Base-by-base conservation (phyloP, 768 basidiomycete genomes). In the Royoungia palumana region DNA sequence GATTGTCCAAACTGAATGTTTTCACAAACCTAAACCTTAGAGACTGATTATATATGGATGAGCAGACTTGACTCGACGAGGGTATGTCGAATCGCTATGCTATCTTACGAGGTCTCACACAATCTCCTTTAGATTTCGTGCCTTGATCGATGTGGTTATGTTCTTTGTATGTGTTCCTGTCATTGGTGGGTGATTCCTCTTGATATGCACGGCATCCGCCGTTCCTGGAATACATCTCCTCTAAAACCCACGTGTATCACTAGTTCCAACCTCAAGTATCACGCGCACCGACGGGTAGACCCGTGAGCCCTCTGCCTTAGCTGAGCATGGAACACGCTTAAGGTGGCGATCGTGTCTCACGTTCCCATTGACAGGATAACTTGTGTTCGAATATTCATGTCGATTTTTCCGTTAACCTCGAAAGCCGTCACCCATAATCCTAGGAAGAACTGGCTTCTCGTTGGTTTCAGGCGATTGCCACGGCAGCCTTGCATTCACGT, bases 11-110 rank as follows among this genome's bases (percentile, higher is more conserved):
- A 46, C 51, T 60, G 44, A 25, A 62, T 39, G 35, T 22, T 47
- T 43, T 50, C 41, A 2, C 48, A 94, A 92, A 58, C 89, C 90
- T 2, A 91, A 88, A 69, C 79, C 83, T 21, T 82, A 89, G 40
- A 80, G 89, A 59, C 75, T 94, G 87, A 89, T 51, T 96, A 81
- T 65, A 79, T 96, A 34, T 94, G 27, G 90, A 90, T n/a, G 89
- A 94, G 61, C 78, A 75, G 36, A 91, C 90, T 0, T 64, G 94
- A 36, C 74, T 94, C 32, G 83, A 92, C 63, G 93, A 95, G 54
- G 89, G 91, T 69, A 38, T 4, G 64, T 48, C 20, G 17, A 39
- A 30, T 3, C 6, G 6, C 11, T 7, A 1, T 38, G 30, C 2
- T 13, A 20, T 38, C n/a, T 3, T 6, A 14, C 28, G 6, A 20